Evolutionary conservation across 352 stramenopile species (phyloP), one percentile per base, ranked within the genome.

Genomic region (Saprolegnia diclina): DNA sequence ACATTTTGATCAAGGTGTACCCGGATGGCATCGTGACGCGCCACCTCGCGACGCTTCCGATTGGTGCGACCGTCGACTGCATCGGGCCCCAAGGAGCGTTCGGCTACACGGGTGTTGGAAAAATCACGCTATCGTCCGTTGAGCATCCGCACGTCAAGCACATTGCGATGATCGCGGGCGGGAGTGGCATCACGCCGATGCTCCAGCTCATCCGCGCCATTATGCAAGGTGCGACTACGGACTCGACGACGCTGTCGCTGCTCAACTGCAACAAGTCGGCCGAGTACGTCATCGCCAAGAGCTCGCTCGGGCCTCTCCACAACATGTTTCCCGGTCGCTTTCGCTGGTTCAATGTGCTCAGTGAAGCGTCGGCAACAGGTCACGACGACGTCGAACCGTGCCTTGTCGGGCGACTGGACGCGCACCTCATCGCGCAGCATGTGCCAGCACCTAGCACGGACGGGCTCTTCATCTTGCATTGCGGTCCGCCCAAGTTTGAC

Each of bases 131-230:
- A 32, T 80, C 81, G 37, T 57, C 72, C 1, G 40, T 38, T 22
- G 80, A 86, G 46, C 45, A 71, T 16, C 40, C 16, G 3, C 2
- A 86, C 38, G 78, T 82, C 21, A 72, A 65, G n/a, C 82, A 95
- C 53, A 66, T 92, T 35, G 82, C 91, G 42, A 74, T 94, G 65
- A 67, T 95, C 70, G 84, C 87, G 61, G 87, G 79, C 0, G 87
- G 87, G 7, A 92, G 79, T 22, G 87, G 87, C 61, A 90, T 95
- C 65, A 79, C 85, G 10, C 87, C 87, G 0, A 92, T 95, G 85
- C 82, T 95, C 32, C 83, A 93, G 70, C 64, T 95, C 32, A 79
- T 94, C 37, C 83, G 85, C 24, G 79, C 79, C 7, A 74, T 83
- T 35, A 78, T 93, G 56, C 84, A 93, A 65, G 80, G 77, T 35